A percentile compares a stretch with the other conserved stretches of the same genome.
Evolutionary conservation across 176 grass and related monocot genomes (phyloP).

Genomic region (Phoenix roebelenii): DNA sequence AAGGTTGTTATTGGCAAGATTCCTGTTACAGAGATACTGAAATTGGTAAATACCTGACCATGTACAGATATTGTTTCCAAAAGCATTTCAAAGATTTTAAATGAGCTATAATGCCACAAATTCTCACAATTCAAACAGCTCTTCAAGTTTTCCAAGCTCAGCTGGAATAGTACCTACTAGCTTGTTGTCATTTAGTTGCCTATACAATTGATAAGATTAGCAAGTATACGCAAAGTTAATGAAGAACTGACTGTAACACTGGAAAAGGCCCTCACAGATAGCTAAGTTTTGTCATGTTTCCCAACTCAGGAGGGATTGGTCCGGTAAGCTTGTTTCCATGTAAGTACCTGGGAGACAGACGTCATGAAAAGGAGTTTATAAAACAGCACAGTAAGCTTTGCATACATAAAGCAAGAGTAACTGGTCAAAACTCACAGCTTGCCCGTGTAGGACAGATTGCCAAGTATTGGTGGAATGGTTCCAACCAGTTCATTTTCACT

Average conservation of each 20-base stretch:
- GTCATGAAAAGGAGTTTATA: constrained; percentile 1
- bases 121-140: constrained; percentile 92
- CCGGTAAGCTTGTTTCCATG: constrained; percentile 94
- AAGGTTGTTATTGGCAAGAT: constrained; percentile 92
- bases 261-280: constrained; percentile 58
- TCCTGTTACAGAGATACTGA: constrained; percentile 29
- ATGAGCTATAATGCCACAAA: background rate
- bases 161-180: constrained; percentile 80
- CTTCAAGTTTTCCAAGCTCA: constrained; percentile 93
- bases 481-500: constrained; percentile 88
- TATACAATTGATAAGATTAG: constrained; percentile 20
- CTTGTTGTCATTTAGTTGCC: constrained; percentile 93
- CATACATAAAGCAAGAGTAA: constrained; percentile 3
- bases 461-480: constrained; percentile 85
- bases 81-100: no score
- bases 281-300: constrained; percentile 96
- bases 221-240: background rate
- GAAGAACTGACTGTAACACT: constrained; percentile 1
- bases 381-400: background rate
- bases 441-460: constrained; percentile 96
- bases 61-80: no score
- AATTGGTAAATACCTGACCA: background rate
- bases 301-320: constrained; percentile 75
- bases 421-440: constrained; percentile 70
- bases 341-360: constrained; percentile 52